These are phyloP conservation scores for Microcyclosporella mali DNA, from an alignment of 2,329 filamentous ascomycete species.

Conservation along the genomic window DNA sequence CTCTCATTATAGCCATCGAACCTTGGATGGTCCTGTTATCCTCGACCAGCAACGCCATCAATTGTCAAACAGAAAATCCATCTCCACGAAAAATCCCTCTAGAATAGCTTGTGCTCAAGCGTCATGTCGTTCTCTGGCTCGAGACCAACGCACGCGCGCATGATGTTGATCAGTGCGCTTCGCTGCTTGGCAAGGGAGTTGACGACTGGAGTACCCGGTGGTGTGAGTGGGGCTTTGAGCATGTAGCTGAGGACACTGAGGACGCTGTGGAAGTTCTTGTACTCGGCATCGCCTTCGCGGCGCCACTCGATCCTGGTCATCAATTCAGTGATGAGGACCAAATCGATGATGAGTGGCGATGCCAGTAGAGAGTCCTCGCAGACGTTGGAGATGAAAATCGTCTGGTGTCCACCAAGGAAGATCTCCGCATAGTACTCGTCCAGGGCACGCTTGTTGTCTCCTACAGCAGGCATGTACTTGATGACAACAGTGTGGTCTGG, in stretches of 20 bases:
- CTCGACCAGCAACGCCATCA: too few species aligned
- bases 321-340: constrained; percentile 88
- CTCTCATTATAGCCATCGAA: too few species aligned
- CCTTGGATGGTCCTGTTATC: too few species aligned
- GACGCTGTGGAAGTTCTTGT: constrained; percentile 92
- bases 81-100: neutral
- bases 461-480: constrained; percentile 99
- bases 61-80: too few species aligned
- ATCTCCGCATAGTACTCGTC: constrained; percentile 99
- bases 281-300: constrained; percentile 56
- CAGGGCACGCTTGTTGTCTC: constrained; percentile 96
- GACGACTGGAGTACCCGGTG: constrained; percentile 88
- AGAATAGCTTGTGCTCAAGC: constrained; percentile 93
- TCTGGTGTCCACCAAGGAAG: constrained; percentile 97
- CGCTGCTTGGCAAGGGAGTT: constrained; percentile 96
- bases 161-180: constrained; percentile 90
- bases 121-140: constrained; percentile 99
- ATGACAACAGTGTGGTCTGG: constrained; percentile 98
- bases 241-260: constrained; percentile 98
- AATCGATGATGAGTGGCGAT: constrained; percentile 92
- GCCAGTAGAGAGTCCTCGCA: constrained; percentile 97
- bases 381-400: constrained; percentile 96
- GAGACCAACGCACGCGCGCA: constrained; percentile 92
- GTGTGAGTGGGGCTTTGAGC: constrained; percentile 91
- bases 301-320: constrained; percentile 98